A percentile compares a stretch with the other conserved stretches of the same genome.
phyloP scores from a whole-genome alignment of 1,139 yeast genomes.

The Geotrichum aggregatum region DNA sequence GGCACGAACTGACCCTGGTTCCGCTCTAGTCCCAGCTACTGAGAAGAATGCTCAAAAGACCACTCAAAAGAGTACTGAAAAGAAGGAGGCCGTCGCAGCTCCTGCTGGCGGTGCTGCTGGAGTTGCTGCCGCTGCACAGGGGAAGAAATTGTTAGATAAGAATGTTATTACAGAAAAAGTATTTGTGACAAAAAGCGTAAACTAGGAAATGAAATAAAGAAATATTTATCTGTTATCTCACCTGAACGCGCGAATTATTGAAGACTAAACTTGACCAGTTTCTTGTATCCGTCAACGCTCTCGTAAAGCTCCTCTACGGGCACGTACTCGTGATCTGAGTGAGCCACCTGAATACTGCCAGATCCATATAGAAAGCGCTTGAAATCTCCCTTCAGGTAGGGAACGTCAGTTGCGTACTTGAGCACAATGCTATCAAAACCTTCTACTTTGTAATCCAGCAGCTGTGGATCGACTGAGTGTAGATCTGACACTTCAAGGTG shows the following conservation, averaged over 20 bases:
- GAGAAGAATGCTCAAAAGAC: too few species aligned
- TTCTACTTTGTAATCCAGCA: slow-evolving; percentile 55
- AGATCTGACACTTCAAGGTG: slow-evolving; percentile 32
- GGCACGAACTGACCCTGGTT: slow-evolving; percentile 32
- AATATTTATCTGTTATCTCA: neutral
- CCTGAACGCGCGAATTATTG: neutral
- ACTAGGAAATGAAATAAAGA: neutral
- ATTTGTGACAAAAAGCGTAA: neutral
- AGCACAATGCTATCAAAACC: slow-evolving; percentile 57
- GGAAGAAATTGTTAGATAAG: neutral
- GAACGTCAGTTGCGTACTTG: slow-evolving; percentile 65
- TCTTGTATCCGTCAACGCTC: slow-evolving; percentile 56
- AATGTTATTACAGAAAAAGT: neutral
- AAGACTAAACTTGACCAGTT: slow-evolving; percentile 39
- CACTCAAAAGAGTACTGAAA: too few species aligned
- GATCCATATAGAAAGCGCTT: slow-evolving; percentile 62
- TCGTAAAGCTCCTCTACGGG: slow-evolving; percentile 48
- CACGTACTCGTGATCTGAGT: slow-evolving; percentile 57
- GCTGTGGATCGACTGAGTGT: slow-evolving; percentile 42
- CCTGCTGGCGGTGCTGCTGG: slow-evolving; percentile 8
- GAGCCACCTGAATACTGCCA: slow-evolving; percentile 64
- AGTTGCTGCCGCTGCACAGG: slow-evolving; percentile 1
- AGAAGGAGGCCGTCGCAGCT: neutral
- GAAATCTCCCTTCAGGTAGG: slow-evolving; percentile 43
- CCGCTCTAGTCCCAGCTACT: neutral